Evolutionary conservation across 306 rosid genomes (phyloP).

Genomic region (Cotoneaster glaucophyllus): DNA sequence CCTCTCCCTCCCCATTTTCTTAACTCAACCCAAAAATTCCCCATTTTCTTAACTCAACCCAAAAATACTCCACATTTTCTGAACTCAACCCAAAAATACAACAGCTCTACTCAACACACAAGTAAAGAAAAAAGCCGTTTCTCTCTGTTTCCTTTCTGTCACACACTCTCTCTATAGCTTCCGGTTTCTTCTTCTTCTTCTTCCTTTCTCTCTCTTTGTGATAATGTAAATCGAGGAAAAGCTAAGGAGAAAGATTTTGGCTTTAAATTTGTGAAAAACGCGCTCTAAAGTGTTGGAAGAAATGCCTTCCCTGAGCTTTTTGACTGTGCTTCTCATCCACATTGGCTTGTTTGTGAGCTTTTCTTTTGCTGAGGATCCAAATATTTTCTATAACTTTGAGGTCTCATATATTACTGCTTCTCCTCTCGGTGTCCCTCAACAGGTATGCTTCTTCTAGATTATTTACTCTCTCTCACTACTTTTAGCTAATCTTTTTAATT

Average conservation of each 20-base stretch:
- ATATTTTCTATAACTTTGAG: conserved; percentile 27
- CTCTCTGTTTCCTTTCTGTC: neutral
- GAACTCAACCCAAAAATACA: neutral
- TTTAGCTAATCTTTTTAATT: neutral
- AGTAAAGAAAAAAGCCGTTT: conserved; percentile 1
- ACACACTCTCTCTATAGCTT: neutral
- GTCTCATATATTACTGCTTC: conserved; percentile 51
- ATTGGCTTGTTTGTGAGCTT: conserved; percentile 32
- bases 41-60: neutral
- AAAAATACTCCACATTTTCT: too few relatives aligned
- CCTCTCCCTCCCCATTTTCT: neutral
- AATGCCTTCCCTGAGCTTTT: conserved; percentile 31
- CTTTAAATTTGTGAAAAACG: conserved; percentile 14
- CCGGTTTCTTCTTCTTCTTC: neutral
- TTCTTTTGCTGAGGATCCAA: conserved; percentile 43
- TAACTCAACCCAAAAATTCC: neutral
- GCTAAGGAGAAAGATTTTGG: conserved; percentile 3
- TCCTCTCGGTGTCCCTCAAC: conserved; percentile 48
- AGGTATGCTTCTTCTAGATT: conserved; percentile 12
- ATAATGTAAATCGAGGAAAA: conserved; percentile 37
- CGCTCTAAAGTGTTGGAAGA: conserved; percentile 16
- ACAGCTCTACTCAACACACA: conserved; percentile 1
- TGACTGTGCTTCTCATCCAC: conserved; percentile 18
- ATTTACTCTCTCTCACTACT: neutral
- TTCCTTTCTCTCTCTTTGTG: conserved; percentile 9